Conservation (phyloP, 116 monocot species). For the Iris pallida region DNA sequence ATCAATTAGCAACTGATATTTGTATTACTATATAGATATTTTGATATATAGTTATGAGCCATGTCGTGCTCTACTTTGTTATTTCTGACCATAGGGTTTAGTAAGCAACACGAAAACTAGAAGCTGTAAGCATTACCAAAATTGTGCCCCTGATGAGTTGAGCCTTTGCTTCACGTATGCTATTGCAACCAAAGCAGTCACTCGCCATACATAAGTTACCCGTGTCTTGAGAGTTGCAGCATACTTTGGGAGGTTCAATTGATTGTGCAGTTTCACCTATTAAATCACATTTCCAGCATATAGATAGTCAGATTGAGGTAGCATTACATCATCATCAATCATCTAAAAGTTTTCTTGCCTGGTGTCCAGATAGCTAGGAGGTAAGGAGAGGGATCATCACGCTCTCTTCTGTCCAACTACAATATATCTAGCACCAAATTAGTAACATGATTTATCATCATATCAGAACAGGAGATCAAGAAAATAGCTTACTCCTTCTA, state of each 20-base stretch:
- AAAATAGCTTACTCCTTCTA: conserved; percentile 63
- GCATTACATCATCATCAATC: too few species aligned
- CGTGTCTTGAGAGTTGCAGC: conserved; percentile 42
- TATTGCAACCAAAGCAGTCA: conserved; percentile 71
- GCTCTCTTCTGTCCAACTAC: conserved; percentile 63
- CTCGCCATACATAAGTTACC: conserved; percentile 46
- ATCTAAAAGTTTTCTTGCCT: conserved; percentile 37
- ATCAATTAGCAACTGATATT: not conserved
- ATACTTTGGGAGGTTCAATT: conserved; percentile 54
- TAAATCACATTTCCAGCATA: conserved; percentile 10
- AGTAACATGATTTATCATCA: not conserved
- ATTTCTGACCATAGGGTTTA: not conserved
- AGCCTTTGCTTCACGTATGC: conserved; percentile 55
- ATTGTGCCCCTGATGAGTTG: conserved; percentile 81
- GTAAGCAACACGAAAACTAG: not conserved
- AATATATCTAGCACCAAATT: not conserved
- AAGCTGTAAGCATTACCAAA: conserved; percentile 42
- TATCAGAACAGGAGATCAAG: not conserved
- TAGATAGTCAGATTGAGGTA: not conserved
- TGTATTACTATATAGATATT: not conserved
- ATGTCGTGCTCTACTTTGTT: not conserved
- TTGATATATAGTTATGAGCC: not conserved
- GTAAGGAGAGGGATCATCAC: conserved; percentile 85
- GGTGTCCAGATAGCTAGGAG: conserved; percentile 94
- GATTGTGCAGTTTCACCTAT: conserved; percentile 92